Evolutionary conservation across 2,329 filamentous ascomycete genomes (phyloP).

Genomic region (Lasiodiplodia hormozganensis): DNA sequence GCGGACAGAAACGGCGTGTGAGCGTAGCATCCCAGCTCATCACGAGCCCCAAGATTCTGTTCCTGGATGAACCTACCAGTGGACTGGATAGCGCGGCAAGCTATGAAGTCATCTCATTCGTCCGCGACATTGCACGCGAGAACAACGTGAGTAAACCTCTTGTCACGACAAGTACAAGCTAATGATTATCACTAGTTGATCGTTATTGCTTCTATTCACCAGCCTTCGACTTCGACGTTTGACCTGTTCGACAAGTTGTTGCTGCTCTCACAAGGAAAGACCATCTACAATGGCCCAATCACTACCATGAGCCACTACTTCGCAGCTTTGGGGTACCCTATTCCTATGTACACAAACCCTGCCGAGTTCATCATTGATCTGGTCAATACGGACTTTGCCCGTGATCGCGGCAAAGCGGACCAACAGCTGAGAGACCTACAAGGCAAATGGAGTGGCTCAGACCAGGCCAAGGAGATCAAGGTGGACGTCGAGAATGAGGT

Average conservation of each 20-base stretch:
- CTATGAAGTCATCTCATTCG: slow-evolving; percentile 77
- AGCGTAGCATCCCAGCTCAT: slow-evolving; percentile 83
- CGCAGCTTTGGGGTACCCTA: slow-evolving; percentile 62
- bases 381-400: slow-evolving; percentile 75
- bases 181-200: slow-evolving; percentile 62
- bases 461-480: slow-evolving; percentile 40
- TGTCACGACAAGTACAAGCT: not conserved
- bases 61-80: slow-evolving; percentile 84
- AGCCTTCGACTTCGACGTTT: slow-evolving; percentile 81
- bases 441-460: slow-evolving; percentile 61
- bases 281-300: slow-evolving; percentile 76
- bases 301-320: slow-evolving; percentile 68
- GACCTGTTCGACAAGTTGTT: slow-evolving; percentile 81
- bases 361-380: slow-evolving; percentile 82
- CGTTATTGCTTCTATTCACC: slow-evolving; percentile 83
- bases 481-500: slow-evolving; percentile 40
- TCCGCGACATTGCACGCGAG: slow-evolving; percentile 69
- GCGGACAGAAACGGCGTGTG: slow-evolving; percentile 82
- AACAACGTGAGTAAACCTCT: slow-evolving; percentile 63
- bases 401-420: slow-evolving; percentile 47
- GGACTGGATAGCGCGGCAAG: slow-evolving; percentile 81
- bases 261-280: slow-evolving; percentile 73
- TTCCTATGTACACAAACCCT: slow-evolving; percentile 77
- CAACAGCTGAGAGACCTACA: slow-evolving; percentile 62
- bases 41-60: slow-evolving; percentile 79